Evolutionary conservation across 2,329 filamentous ascomycete genomes (phyloP).

Genomic region (Westerdykella ornata): DNA sequence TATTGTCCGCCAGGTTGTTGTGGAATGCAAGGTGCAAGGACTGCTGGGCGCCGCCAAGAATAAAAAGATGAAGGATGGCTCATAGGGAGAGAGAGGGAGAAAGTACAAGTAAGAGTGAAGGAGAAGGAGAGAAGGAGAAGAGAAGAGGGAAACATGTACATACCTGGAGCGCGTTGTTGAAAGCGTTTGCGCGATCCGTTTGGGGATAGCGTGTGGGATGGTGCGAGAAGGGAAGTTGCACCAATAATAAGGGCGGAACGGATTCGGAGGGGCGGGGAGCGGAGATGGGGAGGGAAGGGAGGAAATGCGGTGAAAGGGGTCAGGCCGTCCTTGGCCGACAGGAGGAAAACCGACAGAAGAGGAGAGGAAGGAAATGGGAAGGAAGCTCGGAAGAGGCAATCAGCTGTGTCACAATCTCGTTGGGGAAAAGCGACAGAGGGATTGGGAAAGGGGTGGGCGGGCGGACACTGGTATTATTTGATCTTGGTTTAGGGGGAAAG

Average conservation of each 20-base stretch:
- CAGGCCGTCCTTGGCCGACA: neutral
- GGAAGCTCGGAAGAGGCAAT: too few species aligned
- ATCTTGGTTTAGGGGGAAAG: neutral
- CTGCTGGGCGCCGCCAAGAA: slow-evolving; percentile 2
- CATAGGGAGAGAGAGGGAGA: neutral
- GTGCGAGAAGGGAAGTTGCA: slow-evolving; percentile 7
- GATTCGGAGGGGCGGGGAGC: slow-evolving; percentile 16
- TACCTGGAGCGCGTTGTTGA: slow-evolving; percentile 13
- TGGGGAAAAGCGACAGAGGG: slow-evolving; percentile 37
- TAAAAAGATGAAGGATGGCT: neutral
- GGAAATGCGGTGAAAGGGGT: neutral
- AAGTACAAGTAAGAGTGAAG: neutral
- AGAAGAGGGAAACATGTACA: slow-evolving; percentile 9
- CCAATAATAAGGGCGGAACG: neutral
- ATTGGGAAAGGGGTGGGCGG: slow-evolving; percentile 38
- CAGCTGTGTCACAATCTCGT: slow-evolving; percentile 31
- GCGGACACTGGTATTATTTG: slow-evolving; percentile 34
- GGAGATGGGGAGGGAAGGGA: slow-evolving; percentile 11
- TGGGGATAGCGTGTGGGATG: slow-evolving; percentile 10
- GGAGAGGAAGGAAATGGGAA: slow-evolving; percentile 6
- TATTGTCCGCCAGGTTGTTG: too few species aligned
- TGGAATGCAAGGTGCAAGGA: slow-evolving; percentile 37
- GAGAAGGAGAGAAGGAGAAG: neutral
- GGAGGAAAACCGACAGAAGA: neutral
- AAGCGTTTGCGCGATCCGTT: slow-evolving; percentile 16